Evolutionary conservation across 1,284 basidiomycete genomes (phyloP), one percentile per base, ranked within the genome.

Genomic region (Ustilago hordei): DNA sequence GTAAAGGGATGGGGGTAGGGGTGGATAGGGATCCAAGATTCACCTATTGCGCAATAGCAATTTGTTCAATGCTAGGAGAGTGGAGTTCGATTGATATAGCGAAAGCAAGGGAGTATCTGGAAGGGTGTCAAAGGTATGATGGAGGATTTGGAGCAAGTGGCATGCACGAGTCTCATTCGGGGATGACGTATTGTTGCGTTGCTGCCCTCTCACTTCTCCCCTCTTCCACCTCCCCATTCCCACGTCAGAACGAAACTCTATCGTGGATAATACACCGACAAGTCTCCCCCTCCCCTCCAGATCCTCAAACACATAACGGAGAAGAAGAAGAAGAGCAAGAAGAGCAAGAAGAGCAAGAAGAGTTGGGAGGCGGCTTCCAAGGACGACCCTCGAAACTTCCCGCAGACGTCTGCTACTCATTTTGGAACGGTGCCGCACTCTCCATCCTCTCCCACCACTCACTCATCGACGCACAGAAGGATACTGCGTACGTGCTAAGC

Each of bases 151-250:
- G 93, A 0, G 93, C 95, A 82, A 89, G 90, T 1, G 92, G 93
- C 0, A 90, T 89, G 38, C 90, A 92, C 47, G 96, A 99, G 87
- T 92, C 94, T 3, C 92, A 95, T 86, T 94, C 94, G 91, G 96
- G 96, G 6, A 94, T 94, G 41, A 96, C 95, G 0, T 98, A 98
- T 86, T 97, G 93, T 79, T 92, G 93, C 0, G 85, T 97, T 13
- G 93, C 95, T 0, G 90, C 92, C 0, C 89, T 96, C 3, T 86
- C 89, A 36, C 89, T 97, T 0, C 62, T 64, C 6, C 43, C 50
- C n/a, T 47, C 45, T 38, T 45, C 43, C 31, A 38, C 36, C 36
- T 38, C 36, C 36, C 36, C 36, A 9, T 45, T 45, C 11, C 43
- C 17, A 4, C 43, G 19, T 19, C 43, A 45, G 19, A 55, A 62